Base-by-base conservation (phyloP, 1,139 yeast species). In the Scheffersomyces segobiensis region DNA sequence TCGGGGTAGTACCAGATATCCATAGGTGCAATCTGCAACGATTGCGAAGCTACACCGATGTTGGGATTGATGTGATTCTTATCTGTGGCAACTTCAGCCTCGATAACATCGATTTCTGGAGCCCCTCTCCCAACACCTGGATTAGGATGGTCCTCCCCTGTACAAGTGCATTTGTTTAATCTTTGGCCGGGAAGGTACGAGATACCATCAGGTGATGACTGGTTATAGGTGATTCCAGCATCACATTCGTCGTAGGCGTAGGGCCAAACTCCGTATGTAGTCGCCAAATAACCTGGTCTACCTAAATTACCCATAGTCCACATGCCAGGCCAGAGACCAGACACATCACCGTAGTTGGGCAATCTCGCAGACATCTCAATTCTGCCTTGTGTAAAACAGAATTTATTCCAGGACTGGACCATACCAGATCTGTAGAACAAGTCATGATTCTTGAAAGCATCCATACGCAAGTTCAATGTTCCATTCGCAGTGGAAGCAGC, bases 1-100 rank as follows among this genome's bases (percentile, higher is more conserved):
- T 91, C 93, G 2, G 96, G 96, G 68, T 82, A 80, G 71, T 89
- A 90, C 96, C 96, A 91, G 64, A 89, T 85, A 72, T 91, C 97
- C 69, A 85, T 85, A 1, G 97, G 97, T 3, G 97, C 97, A 64
- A 89, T 75, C 76, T 91, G 97, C 61, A 86, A 73, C 1, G 97
- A 89, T 74, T 91, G 97, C 3, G 97, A 89, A 1, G 88, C 96
- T 39, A 87, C 82, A 63, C 93, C 95, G 19, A 76, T 76, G 56
- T 81, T 82, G 18, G 50, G 50, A 5, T 20, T 17, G 24, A 48
- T 7, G 3, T 14, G 5, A 7, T 20, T 20, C 47, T 66, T 60
- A 53, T 70, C 75, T 3, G 84, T 76, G 61, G 80, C 85, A 5
- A 83, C 82, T 60, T 88, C 88, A 58, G 89, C 97, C 82, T 91